These are phyloP conservation scores for Phytophthora pluvialis DNA, from an alignment of 352 stramenopile genomes.

Conservation along the genomic window DNA sequence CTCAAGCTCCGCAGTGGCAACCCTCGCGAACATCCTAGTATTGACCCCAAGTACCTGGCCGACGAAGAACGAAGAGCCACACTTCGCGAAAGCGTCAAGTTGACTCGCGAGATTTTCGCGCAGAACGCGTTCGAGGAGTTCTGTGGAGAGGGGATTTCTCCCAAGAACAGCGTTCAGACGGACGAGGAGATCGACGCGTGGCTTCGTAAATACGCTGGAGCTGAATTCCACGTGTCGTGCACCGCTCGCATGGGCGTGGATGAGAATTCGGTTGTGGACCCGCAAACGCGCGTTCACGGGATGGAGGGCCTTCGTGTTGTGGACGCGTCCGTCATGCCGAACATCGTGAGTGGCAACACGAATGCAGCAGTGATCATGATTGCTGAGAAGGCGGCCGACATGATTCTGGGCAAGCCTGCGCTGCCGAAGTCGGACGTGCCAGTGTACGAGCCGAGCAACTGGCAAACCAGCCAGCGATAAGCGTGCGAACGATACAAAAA, in stretches of 20 bases:
- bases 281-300: conserved; percentile 81
- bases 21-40: conserved; percentile 67
- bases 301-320: conserved; percentile 90
- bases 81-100: conserved; percentile 68
- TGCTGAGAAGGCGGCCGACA: conserved; percentile 91
- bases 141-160: conserved; percentile 71
- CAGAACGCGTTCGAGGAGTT: conserved; percentile 83
- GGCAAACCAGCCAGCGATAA: conserved; percentile 68
- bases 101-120: conserved; percentile 87
- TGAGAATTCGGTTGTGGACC: conserved; percentile 86
- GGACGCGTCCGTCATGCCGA: conserved; percentile 93
- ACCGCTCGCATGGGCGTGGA: conserved; percentile 86
- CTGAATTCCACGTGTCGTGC: conserved; percentile 86
- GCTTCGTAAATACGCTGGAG: conserved; percentile 77
- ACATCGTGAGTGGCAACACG: conserved; percentile 94
- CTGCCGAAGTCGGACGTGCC: conserved; percentile 68
- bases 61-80: conserved; percentile 71
- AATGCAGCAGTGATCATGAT: conserved; percentile 94
- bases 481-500: neutral
- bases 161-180: conserved; percentile 50
- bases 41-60: conserved; percentile 88
- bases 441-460: conserved; percentile 69
- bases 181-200: conserved; percentile 83
- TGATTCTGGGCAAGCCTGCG: conserved; percentile 77
- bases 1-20: conserved; percentile 77